phyloP scores from a whole-genome alignment of 1,284 basidiomycete genomes.

The Ceratobasidium sp. region DNA sequence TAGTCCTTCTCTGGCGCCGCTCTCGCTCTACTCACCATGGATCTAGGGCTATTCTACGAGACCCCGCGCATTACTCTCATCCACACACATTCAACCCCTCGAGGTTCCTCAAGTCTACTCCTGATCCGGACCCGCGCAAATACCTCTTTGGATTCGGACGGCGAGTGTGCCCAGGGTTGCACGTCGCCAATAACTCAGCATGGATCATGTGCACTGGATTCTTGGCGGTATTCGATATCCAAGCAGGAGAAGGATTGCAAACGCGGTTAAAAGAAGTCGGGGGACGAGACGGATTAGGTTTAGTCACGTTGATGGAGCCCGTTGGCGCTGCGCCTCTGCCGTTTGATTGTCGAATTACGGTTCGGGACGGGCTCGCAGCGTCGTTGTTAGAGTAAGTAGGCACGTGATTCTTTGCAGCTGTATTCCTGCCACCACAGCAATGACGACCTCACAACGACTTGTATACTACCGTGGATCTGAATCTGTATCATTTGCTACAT shows the following conservation, averaged over 20 bases:
- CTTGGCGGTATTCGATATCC: slow-evolving; percentile 12
- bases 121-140: slow-evolving; percentile 44
- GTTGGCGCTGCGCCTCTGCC: slow-evolving; percentile 10
- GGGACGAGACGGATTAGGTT: neutral
- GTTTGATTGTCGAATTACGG: slow-evolving; percentile 8
- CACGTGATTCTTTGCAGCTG: neutral
- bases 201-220: slow-evolving; percentile 10
- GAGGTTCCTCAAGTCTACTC: slow-evolving; percentile 46
- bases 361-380: neutral
- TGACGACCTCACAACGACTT: too few species aligned
- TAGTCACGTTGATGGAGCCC: slow-evolving; percentile 2
- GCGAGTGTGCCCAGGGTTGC: slow-evolving; percentile 36
- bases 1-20: neutral
- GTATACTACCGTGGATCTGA: too few species aligned
- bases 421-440: too few species aligned
- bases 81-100: slow-evolving; percentile 53
- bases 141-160: slow-evolving; percentile 22
- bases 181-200: slow-evolving; percentile 14
- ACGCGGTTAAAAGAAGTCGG: slow-evolving; percentile 1
- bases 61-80: slow-evolving; percentile 49
- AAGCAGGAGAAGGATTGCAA: neutral
- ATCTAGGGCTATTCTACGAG: slow-evolving; percentile 47
- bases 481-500: too few species aligned
- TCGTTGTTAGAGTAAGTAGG: neutral
- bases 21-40: neutral